These are phyloP conservation scores for Wakefieldia striispora DNA, from an alignment of 768 basidiomycete genomes.

Conservation along the genomic window DNA sequence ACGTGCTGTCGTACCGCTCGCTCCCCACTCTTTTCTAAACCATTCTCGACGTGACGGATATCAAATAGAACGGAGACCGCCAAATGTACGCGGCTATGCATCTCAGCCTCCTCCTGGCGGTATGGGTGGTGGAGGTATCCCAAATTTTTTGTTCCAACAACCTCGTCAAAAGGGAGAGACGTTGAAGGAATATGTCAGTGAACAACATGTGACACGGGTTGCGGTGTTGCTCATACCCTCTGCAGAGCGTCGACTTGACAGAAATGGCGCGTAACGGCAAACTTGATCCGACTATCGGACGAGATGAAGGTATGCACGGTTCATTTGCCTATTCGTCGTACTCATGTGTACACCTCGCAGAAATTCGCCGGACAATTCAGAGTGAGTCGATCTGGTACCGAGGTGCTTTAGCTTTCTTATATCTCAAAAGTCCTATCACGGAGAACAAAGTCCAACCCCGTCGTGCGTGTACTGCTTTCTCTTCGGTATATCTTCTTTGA, in stretches of 20 bases:
- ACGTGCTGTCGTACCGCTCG: not conserved
- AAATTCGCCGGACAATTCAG: constrained; percentile 89
- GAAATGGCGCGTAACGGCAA: constrained; percentile 82
- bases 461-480: constrained; percentile 44
- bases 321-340: not conserved
- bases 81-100: constrained; percentile 41
- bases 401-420: not conserved
- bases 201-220: constrained; percentile 11
- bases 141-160: constrained; percentile 54
- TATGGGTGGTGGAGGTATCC: constrained; percentile 43
- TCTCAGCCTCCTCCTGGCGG: constrained; percentile 44
- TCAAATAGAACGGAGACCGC: not conserved
- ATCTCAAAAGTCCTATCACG: constrained; percentile 67
- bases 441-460: constrained; percentile 90
- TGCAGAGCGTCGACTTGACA: constrained; percentile 78
- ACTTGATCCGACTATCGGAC: constrained; percentile 86
- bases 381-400: constrained; percentile 45
- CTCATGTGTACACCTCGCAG: constrained; percentile 32
- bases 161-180: constrained; percentile 81
- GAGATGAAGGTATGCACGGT: constrained; percentile 64
- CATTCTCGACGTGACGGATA: not conserved
- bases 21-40: too few species aligned
- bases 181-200: constrained; percentile 71
- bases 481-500: not conserved
- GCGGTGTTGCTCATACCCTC: not conserved